phyloP scores from a whole-genome alignment of 148 eudicot species.

The Limonium bicolor region DNA sequence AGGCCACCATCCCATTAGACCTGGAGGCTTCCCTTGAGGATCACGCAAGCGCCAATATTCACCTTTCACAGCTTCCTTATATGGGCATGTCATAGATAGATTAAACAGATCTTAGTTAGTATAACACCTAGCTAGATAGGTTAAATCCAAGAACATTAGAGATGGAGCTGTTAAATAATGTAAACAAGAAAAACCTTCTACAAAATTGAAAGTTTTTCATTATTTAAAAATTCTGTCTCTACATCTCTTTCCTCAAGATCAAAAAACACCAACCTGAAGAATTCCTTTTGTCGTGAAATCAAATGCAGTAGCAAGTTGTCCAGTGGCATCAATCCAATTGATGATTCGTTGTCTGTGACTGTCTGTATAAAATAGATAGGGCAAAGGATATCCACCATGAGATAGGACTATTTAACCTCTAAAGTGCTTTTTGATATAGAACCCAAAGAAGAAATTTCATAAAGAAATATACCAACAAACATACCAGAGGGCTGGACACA shows the following conservation, averaged over 20 bases:
- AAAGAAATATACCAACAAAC: no score
- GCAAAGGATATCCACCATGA: no score
- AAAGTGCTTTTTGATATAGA: no score
- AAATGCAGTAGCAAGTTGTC: constrained; percentile 76
- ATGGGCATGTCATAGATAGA: neutral
- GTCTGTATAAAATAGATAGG: constrained; percentile 42
- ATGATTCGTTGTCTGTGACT: constrained; percentile 88
- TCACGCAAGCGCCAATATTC: constrained; percentile 85
- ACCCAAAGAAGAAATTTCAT: no score
- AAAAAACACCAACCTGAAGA: constrained; percentile 96
- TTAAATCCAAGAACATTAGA: no score
- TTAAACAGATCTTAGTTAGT: no score
- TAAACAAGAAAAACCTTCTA: no score
- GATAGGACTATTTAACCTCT: no score
- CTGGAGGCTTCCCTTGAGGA: constrained; percentile 86
- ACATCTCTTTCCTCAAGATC: neutral
- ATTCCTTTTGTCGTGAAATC: constrained; percentile 96
- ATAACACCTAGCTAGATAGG: no score
- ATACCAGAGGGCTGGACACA: no score
- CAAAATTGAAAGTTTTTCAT: no score
- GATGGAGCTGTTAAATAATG: no score
- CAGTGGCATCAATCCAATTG: constrained; percentile 81
- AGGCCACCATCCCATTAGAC: constrained; percentile 93
- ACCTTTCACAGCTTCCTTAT: constrained; percentile 84
- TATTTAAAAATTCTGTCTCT: neutral